Evolutionary conservation across 2,329 filamentous ascomycete species (phyloP), one percentile per base, ranked within the genome.

Genomic region (Diaporthe batatas): DNA sequence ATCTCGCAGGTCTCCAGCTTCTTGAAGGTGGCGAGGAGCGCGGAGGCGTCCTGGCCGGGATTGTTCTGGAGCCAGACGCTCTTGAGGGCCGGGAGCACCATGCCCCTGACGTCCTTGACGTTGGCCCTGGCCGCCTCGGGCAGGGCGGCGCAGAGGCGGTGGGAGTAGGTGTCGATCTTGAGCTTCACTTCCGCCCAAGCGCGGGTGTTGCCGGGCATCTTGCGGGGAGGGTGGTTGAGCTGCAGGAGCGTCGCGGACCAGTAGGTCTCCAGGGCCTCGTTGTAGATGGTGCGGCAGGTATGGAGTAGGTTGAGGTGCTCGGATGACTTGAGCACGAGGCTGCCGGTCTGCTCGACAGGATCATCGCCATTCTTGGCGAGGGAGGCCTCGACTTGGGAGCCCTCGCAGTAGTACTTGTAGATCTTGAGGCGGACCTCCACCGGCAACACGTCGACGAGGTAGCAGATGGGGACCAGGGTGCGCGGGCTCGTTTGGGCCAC

Each of bases 1-100:
- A 65, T 49, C 18, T 49, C 59, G 25, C 59, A 65, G 25, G 42
- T 65, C 2, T 25, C 42, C 10, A 65, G 59, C 11, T n/a, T 34
- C 59, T 49, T 49, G 42, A 49, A 49, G 1, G 3, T 47, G 7
- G 42, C 29, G 4, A 65, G 59, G 3, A 65, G 18, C 12, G 21
- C 29, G 0, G 42, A 34, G 2, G 59, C 42, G 3, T 42, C 49
- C 18, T 16, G 23, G 2, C 18, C n/a, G 42, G 42, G 59, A 3
- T 65, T 65, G 42, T 49, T 6, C 21, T 16, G 3, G 11, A 49
- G 18, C 12, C 47, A 65, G 25, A 2, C 6, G 14, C 42, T 16
- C 11, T 4, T 21, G 3, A 29, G 6, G 14, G 7, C 11, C 16
- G 59, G 59, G 2, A 65, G 42, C 11, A 23, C 29, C 42, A 65